Evolutionary conservation across 768 basidiomycete species (phyloP).

Genomic region (Termitomyces sp.): DNA sequence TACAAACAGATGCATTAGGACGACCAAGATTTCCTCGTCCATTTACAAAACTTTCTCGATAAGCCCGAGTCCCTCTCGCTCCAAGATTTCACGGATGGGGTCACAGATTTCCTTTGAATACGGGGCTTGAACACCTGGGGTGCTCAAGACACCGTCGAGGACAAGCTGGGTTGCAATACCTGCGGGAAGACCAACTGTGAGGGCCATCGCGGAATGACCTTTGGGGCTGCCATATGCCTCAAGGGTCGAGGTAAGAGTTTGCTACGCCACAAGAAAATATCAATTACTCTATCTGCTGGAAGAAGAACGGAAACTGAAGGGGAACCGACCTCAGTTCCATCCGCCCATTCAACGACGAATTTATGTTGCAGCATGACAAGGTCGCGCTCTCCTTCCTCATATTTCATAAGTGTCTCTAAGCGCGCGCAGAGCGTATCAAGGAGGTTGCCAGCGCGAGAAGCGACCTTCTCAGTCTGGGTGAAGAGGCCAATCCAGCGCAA

Average conservation of each 20-base stretch:
- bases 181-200: slow-evolving; percentile 88
- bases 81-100: slow-evolving; percentile 59
- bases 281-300: neutral
- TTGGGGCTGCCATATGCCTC: slow-evolving; percentile 79
- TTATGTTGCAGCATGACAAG: slow-evolving; percentile 99
- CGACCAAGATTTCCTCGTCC: neutral
- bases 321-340: slow-evolving; percentile 60
- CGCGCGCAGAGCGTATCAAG: slow-evolving; percentile 91
- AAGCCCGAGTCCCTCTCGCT: slow-evolving; percentile 71
- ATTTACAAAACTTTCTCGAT: slow-evolving; percentile 46
- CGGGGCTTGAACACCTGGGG: slow-evolving; percentile 79
- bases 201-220: slow-evolving; percentile 89
- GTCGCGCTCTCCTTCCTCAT: slow-evolving; percentile 87
- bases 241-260: slow-evolving; percentile 87
- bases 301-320: slow-evolving; percentile 14
- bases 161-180: slow-evolving; percentile 92
- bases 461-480: slow-evolving; percentile 53
- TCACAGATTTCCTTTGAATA: slow-evolving; percentile 85
- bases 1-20: neutral
- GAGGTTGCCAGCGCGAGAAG: slow-evolving; percentile 64
- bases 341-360: slow-evolving; percentile 86
- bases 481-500: slow-evolving; percentile 93
- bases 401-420: slow-evolving; percentile 90
- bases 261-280: slow-evolving; percentile 29
- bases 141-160: slow-evolving; percentile 76